Evolutionary conservation across 495 filamentous ascomycete species (phyloP).

Genomic region (Talaromyces nanjingensis): DNA sequence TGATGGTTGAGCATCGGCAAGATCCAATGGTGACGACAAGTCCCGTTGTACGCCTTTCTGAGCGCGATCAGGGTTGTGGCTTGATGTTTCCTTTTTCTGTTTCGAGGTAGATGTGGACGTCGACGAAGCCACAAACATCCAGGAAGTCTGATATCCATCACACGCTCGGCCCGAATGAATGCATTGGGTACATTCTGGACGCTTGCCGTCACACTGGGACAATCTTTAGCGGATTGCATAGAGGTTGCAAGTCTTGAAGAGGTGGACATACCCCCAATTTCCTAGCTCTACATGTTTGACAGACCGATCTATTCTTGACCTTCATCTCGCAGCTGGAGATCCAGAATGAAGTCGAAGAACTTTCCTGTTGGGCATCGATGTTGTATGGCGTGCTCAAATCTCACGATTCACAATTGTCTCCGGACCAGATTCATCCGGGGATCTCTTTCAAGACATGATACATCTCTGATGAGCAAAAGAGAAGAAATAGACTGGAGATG

Average conservation of each 20-base stretch:
- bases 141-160: conserved; percentile 14
- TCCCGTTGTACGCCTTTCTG: too few relatives aligned
- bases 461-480: neutral
- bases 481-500: neutral
- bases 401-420: too few relatives aligned
- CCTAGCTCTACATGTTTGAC: conserved; percentile 19
- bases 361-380: neutral
- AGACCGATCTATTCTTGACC: conserved; percentile 16
- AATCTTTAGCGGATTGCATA: neutral
- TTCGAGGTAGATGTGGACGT: neutral
- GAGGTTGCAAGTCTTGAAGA: neutral
- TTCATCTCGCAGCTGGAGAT: conserved; percentile 15
- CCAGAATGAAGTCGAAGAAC: neutral
- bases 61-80: too few relatives aligned
- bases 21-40: neutral
- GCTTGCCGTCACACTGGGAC: conserved; percentile 20
- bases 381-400: too few relatives aligned
- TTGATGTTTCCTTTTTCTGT: too few relatives aligned
- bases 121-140: conserved; percentile 17
- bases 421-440: neutral
- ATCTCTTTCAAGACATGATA: neutral
- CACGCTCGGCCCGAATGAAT: conserved; percentile 14
- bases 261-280: conserved; percentile 17
- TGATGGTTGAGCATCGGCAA: neutral
- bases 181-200: conserved; percentile 19